Evolutionary conservation across 1,284 basidiomycete genomes (phyloP), one percentile per base, ranked within the genome.

Genomic region (Ustilago loliicola): DNA sequence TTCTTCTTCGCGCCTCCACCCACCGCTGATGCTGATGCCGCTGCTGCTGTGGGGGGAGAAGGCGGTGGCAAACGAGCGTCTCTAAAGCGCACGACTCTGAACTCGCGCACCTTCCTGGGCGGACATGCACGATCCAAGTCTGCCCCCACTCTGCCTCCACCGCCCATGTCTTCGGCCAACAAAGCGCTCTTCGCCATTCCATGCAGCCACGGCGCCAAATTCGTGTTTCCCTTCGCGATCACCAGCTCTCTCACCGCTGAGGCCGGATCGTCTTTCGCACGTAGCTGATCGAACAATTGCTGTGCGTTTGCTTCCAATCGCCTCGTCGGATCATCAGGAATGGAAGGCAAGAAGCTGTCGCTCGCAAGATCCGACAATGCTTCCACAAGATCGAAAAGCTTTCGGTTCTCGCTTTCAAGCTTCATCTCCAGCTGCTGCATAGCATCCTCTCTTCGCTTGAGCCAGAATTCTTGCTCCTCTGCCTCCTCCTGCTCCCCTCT

Each of bases 21-120:
- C 47, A 23, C 58, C 1, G 52, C 59, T 17, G 38, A n/a, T 7
- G 15, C 13, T 13, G 58, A 17, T 6, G 32, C 15, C 11, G 34
- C 45, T 27, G 45, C 30, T 13, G 52, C 21, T 13, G 58, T 38
- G 9, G 50, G 19, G 5, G 59, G 38, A 5, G 55, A 50, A 6
- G 66, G 66, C 4, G 71, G 70, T 0, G 70, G 61, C 0, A 72
- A 61, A 9, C 72, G 68, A 7, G 92, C 91, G 84, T 98, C 96
- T 71, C 90, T 88, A 23, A 93, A 90, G 15, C 92, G 88, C 9
- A 96, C 86, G 4, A 97, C 91, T 25, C 94, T 89, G 87, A 98
- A 97, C 66, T 89, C 91, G 50, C 92, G 91, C 15, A 95, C 92
- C 25, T 93, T 88, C 13, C 96, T 91, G 1, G 91, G 90, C 2